phyloP scores from a whole-genome alignment of 2,329 filamentous ascomycete species.

The Colletotrichum musicola region DNA sequence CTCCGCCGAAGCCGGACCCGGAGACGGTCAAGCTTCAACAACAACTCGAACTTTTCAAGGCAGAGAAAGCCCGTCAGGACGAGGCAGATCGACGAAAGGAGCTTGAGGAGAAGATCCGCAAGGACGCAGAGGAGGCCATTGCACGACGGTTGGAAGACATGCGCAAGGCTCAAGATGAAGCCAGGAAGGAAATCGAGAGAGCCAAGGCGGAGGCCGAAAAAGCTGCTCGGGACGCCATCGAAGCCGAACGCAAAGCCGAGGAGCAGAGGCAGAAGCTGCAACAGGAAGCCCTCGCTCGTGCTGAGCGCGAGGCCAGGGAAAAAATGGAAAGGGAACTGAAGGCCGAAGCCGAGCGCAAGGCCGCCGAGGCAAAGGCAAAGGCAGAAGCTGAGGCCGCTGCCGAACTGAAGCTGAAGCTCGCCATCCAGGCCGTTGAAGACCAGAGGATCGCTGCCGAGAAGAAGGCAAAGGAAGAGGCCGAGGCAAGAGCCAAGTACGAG shows the following conservation, averaged over 20 bases:
- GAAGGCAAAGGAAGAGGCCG: conserved; percentile 44
- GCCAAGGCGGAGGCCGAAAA: conserved; percentile 61
- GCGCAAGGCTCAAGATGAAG: conserved; percentile 58
- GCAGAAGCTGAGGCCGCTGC: conserved; percentile 57
- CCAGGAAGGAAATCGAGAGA: conserved; percentile 60
- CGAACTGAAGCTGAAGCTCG: conserved; percentile 47
- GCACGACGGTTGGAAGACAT: conserved; percentile 56
- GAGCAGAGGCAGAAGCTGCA: conserved; percentile 58
- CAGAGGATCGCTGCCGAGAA: conserved; percentile 56
- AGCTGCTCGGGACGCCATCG: conserved; percentile 58
- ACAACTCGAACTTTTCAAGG: conserved; percentile 66
- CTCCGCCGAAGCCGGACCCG: conserved; percentile 62
- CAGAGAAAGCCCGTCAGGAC: conserved; percentile 59
- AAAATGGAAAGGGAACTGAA: conserved; percentile 57
- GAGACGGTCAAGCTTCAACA: conserved; percentile 73
- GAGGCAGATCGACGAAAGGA: conserved; percentile 59
- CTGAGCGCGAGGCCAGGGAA: conserved; percentile 49
- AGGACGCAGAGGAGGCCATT: conserved; percentile 61
- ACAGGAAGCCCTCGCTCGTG: conserved; percentile 50
- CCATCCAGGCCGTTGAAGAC: conserved; percentile 53
- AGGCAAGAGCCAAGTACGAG: conserved; percentile 50
- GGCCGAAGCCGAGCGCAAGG: conserved; percentile 58
- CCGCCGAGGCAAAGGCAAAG: conserved; percentile 52
- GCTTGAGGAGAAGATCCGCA: conserved; percentile 58
- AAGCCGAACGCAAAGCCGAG: conserved; percentile 58